Evolutionary conservation across 257 asterid genomes (phyloP).

Genomic region (Linderniella brevidens): DNA sequence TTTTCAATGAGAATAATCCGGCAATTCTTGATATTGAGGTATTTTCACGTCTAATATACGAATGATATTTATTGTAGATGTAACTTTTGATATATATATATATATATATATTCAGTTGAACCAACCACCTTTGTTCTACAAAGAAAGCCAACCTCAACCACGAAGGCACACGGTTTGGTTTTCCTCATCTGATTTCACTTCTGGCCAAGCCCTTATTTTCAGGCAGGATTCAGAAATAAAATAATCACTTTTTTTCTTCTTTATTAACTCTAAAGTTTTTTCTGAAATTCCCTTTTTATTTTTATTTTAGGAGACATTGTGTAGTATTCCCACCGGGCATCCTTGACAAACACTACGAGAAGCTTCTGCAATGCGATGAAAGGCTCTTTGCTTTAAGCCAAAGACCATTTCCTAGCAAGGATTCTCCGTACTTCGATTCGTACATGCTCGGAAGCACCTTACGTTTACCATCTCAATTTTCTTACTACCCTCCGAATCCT

Average conservation of each 20-base stretch:
- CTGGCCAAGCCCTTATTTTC: slow-evolving; percentile 45
- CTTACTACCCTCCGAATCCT: no score
- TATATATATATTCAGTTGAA: slow-evolving; percentile 21
- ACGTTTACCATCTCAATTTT: no score
- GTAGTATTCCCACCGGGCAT: slow-evolving; percentile 30
- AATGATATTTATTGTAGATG: no score
- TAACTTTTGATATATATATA: no score
- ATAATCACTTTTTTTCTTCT: not conserved
- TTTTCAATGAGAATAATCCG: slow-evolving; percentile 8
- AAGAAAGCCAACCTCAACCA: slow-evolving; percentile 56
- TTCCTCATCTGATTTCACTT: slow-evolving; percentile 44
- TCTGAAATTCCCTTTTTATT: not conserved
- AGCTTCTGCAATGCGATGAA: slow-evolving; percentile 27
- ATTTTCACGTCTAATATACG: no score
- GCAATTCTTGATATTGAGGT: slow-evolving; percentile 58
- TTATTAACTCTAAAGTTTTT: not conserved
- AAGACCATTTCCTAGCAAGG: slow-evolving; percentile 27
- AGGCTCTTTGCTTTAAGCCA: slow-evolving; percentile 18
- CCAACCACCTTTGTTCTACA: slow-evolving; percentile 36
- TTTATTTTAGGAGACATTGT: slow-evolving; percentile 32
- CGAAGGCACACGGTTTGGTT: slow-evolving; percentile 68
- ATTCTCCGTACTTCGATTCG: slow-evolving; percentile 25
- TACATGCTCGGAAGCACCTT: no score
- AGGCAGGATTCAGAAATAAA: slow-evolving; percentile 19
- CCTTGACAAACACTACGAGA: slow-evolving; percentile 39